phyloP scores from a whole-genome alignment of 192 early-diverging fungal genomes.

The Gigaspora rosea region DNA sequence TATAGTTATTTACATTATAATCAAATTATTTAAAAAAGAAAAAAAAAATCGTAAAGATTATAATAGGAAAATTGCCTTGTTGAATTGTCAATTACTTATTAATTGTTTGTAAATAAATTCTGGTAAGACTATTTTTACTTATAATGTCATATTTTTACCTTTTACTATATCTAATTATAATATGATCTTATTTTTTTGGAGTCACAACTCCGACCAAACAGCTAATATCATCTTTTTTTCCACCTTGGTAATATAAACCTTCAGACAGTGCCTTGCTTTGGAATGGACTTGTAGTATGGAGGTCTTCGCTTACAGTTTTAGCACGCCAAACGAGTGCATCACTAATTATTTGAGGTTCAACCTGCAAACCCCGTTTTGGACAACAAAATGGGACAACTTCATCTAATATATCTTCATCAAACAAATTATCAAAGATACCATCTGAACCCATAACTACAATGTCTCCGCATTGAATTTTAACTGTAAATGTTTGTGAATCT shows the following conservation, averaged over 20 bases:
- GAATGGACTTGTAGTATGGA: slow-evolving; percentile 80
- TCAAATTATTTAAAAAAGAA: too few relatives aligned
- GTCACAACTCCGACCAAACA: slow-evolving; percentile 63
- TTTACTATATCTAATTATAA: too few relatives aligned
- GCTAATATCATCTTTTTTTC: slow-evolving; percentile 95
- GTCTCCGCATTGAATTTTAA: slow-evolving; percentile 90
- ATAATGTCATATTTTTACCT: too few relatives aligned
- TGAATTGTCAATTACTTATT: too few relatives aligned
- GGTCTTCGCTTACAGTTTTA: slow-evolving; percentile 78
- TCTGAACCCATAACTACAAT: slow-evolving; percentile 92
- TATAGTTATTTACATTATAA: too few relatives aligned
- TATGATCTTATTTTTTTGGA: too few relatives aligned
- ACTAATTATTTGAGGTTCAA: slow-evolving; percentile 77
- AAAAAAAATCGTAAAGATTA: too few relatives aligned
- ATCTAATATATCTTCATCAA: slow-evolving; percentile 96
- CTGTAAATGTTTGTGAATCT: slow-evolving; percentile 80
- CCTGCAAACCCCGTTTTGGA: not conserved
- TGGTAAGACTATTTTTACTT: too few relatives aligned
- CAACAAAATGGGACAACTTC: slow-evolving; percentile 54
- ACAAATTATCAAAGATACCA: slow-evolving; percentile 97
- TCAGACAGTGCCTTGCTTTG: slow-evolving; percentile 93
- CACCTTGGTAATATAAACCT: slow-evolving; percentile 90
- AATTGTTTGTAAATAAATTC: too few relatives aligned
- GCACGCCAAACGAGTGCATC: slow-evolving; percentile 79
- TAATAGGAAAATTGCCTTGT: too few relatives aligned